Base-by-base conservation (phyloP, 306 rosid genomes). In the Echinosophora koreensis region DNA sequence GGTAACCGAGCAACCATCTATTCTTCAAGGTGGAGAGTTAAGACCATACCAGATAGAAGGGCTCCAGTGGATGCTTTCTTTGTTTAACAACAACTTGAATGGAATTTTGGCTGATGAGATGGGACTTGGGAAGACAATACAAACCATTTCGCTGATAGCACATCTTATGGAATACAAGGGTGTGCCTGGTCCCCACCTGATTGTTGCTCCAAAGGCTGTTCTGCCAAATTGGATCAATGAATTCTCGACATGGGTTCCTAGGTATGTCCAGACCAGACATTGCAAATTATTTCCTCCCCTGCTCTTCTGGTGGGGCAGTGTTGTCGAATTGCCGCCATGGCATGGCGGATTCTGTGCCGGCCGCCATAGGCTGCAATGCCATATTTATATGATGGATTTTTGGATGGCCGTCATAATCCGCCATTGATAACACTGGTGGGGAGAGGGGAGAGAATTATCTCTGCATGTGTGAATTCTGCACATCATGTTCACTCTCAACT, bases 101-200 rank as follows among this genome's bases (percentile, higher is more conserved):
- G 99, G 99, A 80, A 96, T 96, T 86, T 87, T 96, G 86, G 99
- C 99, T 76, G 99, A 96, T 69, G 99, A 96, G 86, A 96, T 96
- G 99, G 99, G 99, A 46, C 86, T 96, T 73, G 99, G 99, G 74
- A 96, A 96, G 85, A 96, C 99, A 39, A 96, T 96, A 84, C 99
- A 96, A 82, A 96, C 99, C 38, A 96, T 96, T 77, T 91, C 99
- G 0, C 82, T 96, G 84, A 82, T 96, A 80, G 99, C 97, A 52
- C 74, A 96, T 83, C 97, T 96, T 74, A 22, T 92, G 30, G 96
- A 96, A 76, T 16, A 86, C 87, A 96, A 96, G 87, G 97, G 90
- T 54, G 99, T 96, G 66, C 67, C 86, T 65, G 99, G 99, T 28
- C 99, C 99, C 70, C 93, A 96, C 85, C 90, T 96, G 89, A 91